Evolutionary conservation across 192 early-diverging fungal genomes (phyloP), one percentile per base, ranked within the genome.

Genomic region (Cetraspora pellucida): DNA sequence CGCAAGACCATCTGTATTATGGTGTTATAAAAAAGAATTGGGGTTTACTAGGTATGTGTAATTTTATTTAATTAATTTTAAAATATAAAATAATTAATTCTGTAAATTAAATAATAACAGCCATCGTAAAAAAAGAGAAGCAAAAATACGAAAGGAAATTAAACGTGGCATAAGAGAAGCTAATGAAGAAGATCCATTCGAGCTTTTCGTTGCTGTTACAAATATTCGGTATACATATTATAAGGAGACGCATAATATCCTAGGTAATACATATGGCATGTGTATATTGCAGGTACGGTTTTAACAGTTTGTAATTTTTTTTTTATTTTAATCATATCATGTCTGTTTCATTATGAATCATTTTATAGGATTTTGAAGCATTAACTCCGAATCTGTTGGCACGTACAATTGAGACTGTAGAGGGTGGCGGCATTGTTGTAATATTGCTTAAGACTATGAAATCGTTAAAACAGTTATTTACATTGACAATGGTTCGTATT

Each of bases 1-100:
- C 1, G 90, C 92, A 9, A 85, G 96, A 44, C 96, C 97, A 14
- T 94, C 91, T 16, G 97, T 99, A n/a, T 89, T 99, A 31, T 99
- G 97, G 97, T 99, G 97, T 85, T 99, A 99, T 87, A 98, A 99
- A 80, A 99, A 98, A 83, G 96, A 98, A 2, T 89, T 99, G 1
- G 95, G 96, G 10, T 99, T 99, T 83, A 94, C 88, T 46, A 92
- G 84, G 90, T 87, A 80, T 31, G 55, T 52, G 8, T n/a, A 19
- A 23, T 45, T 3, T 23, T 13, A 46, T 11, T n/a, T 25, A 28
- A 19, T 30, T 28, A 11, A 9, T 58, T 69, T 37, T 57, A 44
- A 44, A 46, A 10, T 49, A 13, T 21, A 30, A 11, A 9, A 21
- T 13, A 79, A 13, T 54, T 14, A 57, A 43, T 17, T 23, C 17